A percentile compares a stretch with the other conserved stretches of the same genome.
phyloP scores from a whole-genome alignment of 768 basidiomycete genomes.

The Naganishia friedmannii region DNA sequence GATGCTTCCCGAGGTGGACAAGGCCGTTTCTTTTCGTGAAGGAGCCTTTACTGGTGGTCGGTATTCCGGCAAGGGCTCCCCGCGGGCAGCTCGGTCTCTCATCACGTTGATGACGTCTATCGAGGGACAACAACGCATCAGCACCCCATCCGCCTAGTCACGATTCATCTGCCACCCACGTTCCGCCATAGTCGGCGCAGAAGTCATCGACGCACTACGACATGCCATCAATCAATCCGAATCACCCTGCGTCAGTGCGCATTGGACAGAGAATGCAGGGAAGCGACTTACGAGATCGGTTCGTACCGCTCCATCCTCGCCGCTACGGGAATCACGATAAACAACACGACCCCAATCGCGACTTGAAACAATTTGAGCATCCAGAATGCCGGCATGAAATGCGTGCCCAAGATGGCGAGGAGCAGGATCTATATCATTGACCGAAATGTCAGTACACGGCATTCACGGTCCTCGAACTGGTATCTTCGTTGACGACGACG shows the following conservation, averaged over 20 bases:
- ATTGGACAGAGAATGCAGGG: no score
- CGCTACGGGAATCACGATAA: conserved; percentile 33
- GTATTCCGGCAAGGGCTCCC: conserved; percentile 8
- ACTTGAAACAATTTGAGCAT: conserved; percentile 33
- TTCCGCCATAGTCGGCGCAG: conserved; percentile 26
- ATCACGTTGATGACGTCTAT: conserved; percentile 18
- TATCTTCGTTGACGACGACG: no score
- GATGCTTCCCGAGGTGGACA: conserved; percentile 8
- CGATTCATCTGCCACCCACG: conserved; percentile 8
- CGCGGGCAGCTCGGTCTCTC: conserved; percentile 19
- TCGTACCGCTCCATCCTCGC: conserved; percentile 35
- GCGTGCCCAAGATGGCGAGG: conserved; percentile 8
- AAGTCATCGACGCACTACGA: conserved; percentile 12
- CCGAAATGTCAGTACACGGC: no score
- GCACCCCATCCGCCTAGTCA: neutral
- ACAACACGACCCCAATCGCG: conserved; percentile 31
- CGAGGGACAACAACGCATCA: neutral
- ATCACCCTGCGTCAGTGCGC: no score
- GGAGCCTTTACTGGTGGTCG: neutral
- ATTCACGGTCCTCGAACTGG: no score
- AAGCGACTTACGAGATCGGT: conserved; percentile 23
- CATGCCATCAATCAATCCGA: neutral
- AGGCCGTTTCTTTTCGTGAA: conserved; percentile 1
- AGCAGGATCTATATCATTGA: conserved; percentile 16
- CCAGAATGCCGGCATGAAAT: conserved; percentile 26